These are phyloP conservation scores for Stereocaulon alpinum DNA, from an alignment of 495 filamentous ascomycete species.

Conservation along the genomic window DNA sequence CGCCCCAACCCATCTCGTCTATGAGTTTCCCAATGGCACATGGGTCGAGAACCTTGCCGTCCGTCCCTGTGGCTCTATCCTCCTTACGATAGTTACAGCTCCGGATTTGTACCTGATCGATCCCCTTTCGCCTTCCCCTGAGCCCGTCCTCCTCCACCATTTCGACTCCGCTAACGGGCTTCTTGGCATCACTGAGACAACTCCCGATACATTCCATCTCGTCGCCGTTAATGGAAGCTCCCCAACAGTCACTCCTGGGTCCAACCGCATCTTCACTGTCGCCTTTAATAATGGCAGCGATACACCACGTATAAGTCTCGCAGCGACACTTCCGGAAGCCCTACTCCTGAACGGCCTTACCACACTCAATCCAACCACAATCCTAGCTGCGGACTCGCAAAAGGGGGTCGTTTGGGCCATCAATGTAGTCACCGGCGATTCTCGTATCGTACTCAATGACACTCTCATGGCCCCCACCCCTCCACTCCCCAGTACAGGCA, in stretches of 20 bases:
- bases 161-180: neutral
- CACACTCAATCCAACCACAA: neutral
- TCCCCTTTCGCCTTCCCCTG: neutral
- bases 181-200: conserved; percentile 12
- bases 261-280: neutral
- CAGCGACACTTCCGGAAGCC: neutral
- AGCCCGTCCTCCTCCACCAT: neutral
- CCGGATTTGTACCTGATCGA: conserved; percentile 16
- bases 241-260: neutral
- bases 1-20: conserved; percentile 5
- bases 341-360: neutral
- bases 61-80: conserved; percentile 35
- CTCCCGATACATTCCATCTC: conserved; percentile 4
- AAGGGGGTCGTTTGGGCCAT: conserved; percentile 28
- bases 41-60: conserved; percentile 40
- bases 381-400: conserved; percentile 19
- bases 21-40: conserved; percentile 27
- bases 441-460: conserved; percentile 21
- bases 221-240: conserved; percentile 1
- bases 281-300: neutral
- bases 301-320: neutral
- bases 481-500: conserved; percentile 22
- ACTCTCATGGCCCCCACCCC: conserved; percentile 25
- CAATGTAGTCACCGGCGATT: conserved; percentile 12
- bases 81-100: conserved; percentile 33